These are phyloP conservation scores for Aspergillus fructus DNA, from an alignment of 2,329 filamentous ascomycete genomes.

Conservation along the genomic window DNA sequence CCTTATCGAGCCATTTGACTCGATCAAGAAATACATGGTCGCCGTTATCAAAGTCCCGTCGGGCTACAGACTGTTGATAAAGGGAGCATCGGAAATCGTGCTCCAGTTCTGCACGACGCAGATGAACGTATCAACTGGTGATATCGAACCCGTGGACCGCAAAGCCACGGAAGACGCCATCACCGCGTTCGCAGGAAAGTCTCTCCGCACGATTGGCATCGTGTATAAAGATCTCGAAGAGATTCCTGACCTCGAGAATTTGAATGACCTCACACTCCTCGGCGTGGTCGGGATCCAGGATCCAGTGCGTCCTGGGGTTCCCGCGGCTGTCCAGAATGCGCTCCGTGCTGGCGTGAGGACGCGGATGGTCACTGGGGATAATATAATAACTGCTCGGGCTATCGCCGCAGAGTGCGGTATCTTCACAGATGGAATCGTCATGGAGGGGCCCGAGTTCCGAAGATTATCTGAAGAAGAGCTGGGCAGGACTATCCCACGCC, in stretches of 20 bases:
- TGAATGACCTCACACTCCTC: slow-evolving; percentile 56
- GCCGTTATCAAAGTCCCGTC: slow-evolving; percentile 55
- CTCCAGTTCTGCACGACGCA: slow-evolving; percentile 19
- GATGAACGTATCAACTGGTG: too few relatives aligned
- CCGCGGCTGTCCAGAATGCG: slow-evolving; percentile 69
- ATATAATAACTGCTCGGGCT: slow-evolving; percentile 73
- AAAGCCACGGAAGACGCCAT: slow-evolving; percentile 58
- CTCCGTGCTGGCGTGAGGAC: slow-evolving; percentile 76
- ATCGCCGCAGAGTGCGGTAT: slow-evolving; percentile 82
- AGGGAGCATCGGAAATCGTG: slow-evolving; percentile 54
- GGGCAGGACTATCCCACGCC: slow-evolving; percentile 64
- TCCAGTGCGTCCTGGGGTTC: slow-evolving; percentile 72
- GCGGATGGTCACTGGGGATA: slow-evolving; percentile 84
- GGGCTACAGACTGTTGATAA: slow-evolving; percentile 56
- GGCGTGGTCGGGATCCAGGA: slow-evolving; percentile 79
- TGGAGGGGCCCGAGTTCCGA: slow-evolving; percentile 77
- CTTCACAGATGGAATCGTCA: slow-evolving; percentile 64
- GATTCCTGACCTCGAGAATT: slow-evolving; percentile 65
- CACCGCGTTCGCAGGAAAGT: slow-evolving; percentile 73
- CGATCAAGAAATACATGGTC: slow-evolving; percentile 68
- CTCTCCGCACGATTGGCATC: slow-evolving; percentile 80
- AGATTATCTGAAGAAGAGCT: slow-evolving; percentile 65
- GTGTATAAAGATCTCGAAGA: slow-evolving; percentile 79
- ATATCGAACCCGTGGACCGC: too few relatives aligned
- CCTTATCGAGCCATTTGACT: slow-evolving; percentile 60